These are phyloP conservation scores for Toxoplasma gondii DNA, from an alignment of 169 alveolate species.

Conservation along the genomic window DNA sequence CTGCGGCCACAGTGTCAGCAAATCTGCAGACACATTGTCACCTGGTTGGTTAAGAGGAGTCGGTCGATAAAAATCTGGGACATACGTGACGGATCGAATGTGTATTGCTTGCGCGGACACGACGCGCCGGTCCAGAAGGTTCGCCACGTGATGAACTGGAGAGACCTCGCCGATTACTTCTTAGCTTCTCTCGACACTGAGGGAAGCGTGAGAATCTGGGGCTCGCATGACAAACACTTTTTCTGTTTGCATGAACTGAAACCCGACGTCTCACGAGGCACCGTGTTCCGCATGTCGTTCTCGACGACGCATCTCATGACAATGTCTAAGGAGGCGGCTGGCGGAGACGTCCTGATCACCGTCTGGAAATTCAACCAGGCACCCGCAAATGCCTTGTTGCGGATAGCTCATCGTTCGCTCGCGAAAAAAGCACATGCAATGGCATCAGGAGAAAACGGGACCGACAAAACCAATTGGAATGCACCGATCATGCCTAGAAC, in stretches of 20 bases:
- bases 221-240: background rate
- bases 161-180: background rate
- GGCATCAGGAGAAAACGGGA: too few species aligned
- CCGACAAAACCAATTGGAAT: too few species aligned
- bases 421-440: background rate
- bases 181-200: conserved; percentile 29
- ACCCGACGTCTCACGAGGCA: background rate
- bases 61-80: background rate
- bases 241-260: background rate
- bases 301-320: background rate
- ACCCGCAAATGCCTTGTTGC: background rate
- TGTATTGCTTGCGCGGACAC: background rate
- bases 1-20: conserved; percentile 8
- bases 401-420: background rate
- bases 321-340: conserved; percentile 5
- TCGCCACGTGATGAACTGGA: conserved; percentile 34
- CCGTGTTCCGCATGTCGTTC: conserved; percentile 9
- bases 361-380: conserved; percentile 2
- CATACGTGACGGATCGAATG: background rate
- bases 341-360: background rate
- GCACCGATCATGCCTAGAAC: too few species aligned
- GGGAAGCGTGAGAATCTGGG: conserved; percentile 3
- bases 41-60: conserved; percentile 4
- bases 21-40: conserved; percentile 13
- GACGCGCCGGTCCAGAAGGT: conserved; percentile 18